These are phyloP conservation scores for Symbiotaphrina buchneri DNA, from an alignment of 495 filamentous ascomycete species.

Conservation along the genomic window DNA sequence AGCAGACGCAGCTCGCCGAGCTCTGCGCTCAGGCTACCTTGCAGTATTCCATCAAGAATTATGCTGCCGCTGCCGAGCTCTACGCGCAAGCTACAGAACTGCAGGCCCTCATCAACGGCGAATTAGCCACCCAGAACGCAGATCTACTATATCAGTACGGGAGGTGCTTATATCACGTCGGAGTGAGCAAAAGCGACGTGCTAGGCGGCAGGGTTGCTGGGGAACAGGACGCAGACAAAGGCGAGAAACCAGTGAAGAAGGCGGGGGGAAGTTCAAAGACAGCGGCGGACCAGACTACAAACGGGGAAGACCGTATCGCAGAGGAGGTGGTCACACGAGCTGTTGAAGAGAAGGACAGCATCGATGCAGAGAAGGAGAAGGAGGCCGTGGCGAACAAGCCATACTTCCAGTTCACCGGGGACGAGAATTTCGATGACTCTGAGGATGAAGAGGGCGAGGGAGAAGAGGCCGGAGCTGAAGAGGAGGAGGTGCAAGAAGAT, in stretches of 20 bases:
- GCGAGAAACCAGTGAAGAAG: slow-evolving; percentile 18
- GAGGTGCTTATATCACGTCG: slow-evolving; percentile 76
- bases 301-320: slow-evolving; percentile 12
- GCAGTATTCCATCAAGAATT: slow-evolving; percentile 70
- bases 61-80: slow-evolving; percentile 58
- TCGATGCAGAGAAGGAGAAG: slow-evolving; percentile 12
- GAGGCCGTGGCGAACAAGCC: slow-evolving; percentile 32
- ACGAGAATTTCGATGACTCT: slow-evolving; percentile 69
- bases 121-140: slow-evolving; percentile 72
- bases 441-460: slow-evolving; percentile 42
- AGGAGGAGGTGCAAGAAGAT: slow-evolving; percentile 61
- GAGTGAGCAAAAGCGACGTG: slow-evolving; percentile 83
- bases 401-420: slow-evolving; percentile 79
- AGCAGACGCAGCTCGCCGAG: slow-evolving; percentile 3
- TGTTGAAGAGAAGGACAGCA: slow-evolving; percentile 11
- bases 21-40: slow-evolving; percentile 35
- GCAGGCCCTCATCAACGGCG: slow-evolving; percentile 80
- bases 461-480: slow-evolving; percentile 13
- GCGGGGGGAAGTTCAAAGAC: slow-evolving; percentile 11
- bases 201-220: slow-evolving; percentile 58
- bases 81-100: slow-evolving; percentile 78
- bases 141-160: slow-evolving; percentile 88
- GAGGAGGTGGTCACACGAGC: slow-evolving; percentile 22
- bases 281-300: slow-evolving; percentile 9
- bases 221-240: slow-evolving; percentile 19